These are phyloP conservation scores for Nidula microcarpa DNA, from an alignment of 768 basidiomycete species.

Conservation along the genomic window DNA sequence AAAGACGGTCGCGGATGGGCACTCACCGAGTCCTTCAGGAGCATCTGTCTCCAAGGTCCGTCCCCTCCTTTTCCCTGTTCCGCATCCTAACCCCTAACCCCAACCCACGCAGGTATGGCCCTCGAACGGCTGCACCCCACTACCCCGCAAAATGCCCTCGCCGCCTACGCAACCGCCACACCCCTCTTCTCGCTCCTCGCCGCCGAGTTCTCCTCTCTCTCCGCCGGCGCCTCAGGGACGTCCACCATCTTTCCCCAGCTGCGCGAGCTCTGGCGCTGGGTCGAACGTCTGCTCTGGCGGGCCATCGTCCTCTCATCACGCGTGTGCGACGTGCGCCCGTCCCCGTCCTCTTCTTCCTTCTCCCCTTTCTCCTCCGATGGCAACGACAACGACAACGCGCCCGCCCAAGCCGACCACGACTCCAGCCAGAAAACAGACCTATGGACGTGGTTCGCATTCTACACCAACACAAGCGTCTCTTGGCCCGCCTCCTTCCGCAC, in stretches of 20 bases:
- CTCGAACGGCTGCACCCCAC: slow-evolving; percentile 56
- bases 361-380: slow-evolving; percentile 14
- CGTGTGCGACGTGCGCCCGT: slow-evolving; percentile 26
- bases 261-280: slow-evolving; percentile 86
- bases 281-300: slow-evolving; percentile 80
- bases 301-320: slow-evolving; percentile 64
- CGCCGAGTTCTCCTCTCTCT: slow-evolving; percentile 33
- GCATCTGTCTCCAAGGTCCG: slow-evolving; percentile 75
- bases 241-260: slow-evolving; percentile 50
- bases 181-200: slow-evolving; percentile 50
- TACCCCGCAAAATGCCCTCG: slow-evolving; percentile 48
- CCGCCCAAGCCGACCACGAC: slow-evolving; percentile 7
- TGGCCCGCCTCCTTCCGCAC: slow-evolving; percentile 85
- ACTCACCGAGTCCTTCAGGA: slow-evolving; percentile 69
- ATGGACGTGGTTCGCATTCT: slow-evolving; percentile 65
- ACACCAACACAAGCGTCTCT: slow-evolving; percentile 54
- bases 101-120: slow-evolving; percentile 59
- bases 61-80: neutral
- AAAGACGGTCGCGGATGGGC: slow-evolving; percentile 73
- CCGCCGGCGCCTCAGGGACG: slow-evolving; percentile 18
- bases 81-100: neutral
- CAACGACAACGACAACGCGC: no score
- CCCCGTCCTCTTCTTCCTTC: slow-evolving; percentile 9
- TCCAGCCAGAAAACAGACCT: slow-evolving; percentile 16
- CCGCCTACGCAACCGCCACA: slow-evolving; percentile 50